Percentiles rank a stretch among this genome's conserved stretches.
Conservation (phyloP, 2,329 filamentous ascomycete genomes). For the Stachybotrys elegans region DNA sequence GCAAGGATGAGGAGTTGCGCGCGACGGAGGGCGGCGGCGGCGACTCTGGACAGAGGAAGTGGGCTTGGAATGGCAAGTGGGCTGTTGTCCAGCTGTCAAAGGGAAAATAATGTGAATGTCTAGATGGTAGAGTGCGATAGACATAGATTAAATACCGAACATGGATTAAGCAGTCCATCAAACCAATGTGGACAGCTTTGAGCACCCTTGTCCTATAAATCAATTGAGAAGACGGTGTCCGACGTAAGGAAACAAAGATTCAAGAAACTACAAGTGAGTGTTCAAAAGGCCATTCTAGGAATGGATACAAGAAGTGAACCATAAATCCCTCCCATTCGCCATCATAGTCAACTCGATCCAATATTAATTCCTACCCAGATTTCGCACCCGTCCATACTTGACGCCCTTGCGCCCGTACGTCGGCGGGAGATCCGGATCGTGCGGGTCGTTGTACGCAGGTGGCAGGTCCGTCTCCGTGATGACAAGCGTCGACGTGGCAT, state of each 20-base stretch:
- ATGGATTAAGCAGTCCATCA: too few relatives aligned
- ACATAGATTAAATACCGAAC: too few relatives aligned
- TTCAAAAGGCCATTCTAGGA: too few relatives aligned
- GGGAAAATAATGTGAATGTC: conserved; percentile 25
- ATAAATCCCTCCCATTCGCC: too few relatives aligned
- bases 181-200: too few relatives aligned
- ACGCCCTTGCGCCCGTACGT: conserved; percentile 2
- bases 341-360: too few relatives aligned
- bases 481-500: neutral
- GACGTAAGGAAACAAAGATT: too few relatives aligned
- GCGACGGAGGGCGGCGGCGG: conserved; percentile 64
- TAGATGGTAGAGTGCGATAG: conserved; percentile 8
- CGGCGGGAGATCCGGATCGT: neutral
- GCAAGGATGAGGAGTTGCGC: conserved; percentile 77
- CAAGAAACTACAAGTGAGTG: too few relatives aligned
- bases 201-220: too few relatives aligned
- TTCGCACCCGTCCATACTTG: neutral
- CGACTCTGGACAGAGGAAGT: conserved; percentile 67
- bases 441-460: neutral
- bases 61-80: conserved; percentile 97
- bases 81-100: conserved; percentile 66
- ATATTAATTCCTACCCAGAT: too few relatives aligned
- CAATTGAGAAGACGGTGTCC: too few relatives aligned
- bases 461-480: neutral
- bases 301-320: too few relatives aligned